Conservation (phyloP, 352 stramenopile species). For the Phytophthora cryptogea region DNA sequence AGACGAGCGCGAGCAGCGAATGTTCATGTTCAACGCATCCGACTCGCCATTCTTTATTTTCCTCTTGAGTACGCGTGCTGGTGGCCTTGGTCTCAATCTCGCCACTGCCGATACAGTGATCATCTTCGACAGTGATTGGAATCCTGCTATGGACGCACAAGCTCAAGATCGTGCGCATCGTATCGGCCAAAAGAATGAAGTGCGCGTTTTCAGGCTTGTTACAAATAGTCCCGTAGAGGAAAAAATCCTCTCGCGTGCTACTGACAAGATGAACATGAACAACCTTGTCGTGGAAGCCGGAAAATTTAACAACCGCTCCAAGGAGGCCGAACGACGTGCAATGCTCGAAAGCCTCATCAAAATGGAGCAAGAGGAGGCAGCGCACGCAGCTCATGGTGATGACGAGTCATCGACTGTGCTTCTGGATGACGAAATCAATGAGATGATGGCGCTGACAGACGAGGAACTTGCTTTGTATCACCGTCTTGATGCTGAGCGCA, state of each 20-base stretch:
- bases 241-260: conserved; percentile 86
- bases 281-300: conserved; percentile 89
- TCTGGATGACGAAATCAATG: conserved; percentile 87
- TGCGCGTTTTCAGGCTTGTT: conserved; percentile 86
- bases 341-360: conserved; percentile 89
- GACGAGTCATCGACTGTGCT: conserved; percentile 71
- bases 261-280: conserved; percentile 93
- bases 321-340: conserved; percentile 83
- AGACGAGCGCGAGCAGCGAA: conserved; percentile 96
- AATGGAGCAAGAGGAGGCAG: conserved; percentile 88
- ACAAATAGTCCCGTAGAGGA: conserved; percentile 89
- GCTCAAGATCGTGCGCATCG: conserved; percentile 92
- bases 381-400: conserved; percentile 60
- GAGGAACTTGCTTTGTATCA: conserved; percentile 85
- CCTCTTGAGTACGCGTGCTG: conserved; percentile 96
- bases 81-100: conserved; percentile 98
- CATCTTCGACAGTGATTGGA: conserved; percentile 99
- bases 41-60: conserved; percentile 95
- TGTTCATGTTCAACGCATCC: conserved; percentile 97
- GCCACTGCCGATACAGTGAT: conserved; percentile 98
- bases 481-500: conserved; percentile 65
- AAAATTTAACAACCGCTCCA: conserved; percentile 90
- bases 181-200: conserved; percentile 92
- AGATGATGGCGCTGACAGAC: conserved; percentile 90
- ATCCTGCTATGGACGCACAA: conserved; percentile 96